phyloP scores from a whole-genome alignment of 23 red algal genomes.

The Gracilaria gracilis region DNA sequence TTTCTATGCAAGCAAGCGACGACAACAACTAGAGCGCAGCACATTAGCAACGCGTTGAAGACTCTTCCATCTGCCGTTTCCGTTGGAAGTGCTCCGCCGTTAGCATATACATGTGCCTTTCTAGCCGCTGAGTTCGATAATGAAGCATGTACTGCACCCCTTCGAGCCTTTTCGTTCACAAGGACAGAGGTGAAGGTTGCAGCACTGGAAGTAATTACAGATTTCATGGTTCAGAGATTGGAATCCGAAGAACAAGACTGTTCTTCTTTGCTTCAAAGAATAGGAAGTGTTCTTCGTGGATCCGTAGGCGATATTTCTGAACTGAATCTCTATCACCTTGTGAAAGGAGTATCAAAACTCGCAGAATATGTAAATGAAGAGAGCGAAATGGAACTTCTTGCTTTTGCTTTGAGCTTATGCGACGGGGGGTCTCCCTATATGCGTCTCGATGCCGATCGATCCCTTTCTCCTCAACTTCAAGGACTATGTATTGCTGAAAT shows the following conservation, averaged over 20 bases:
- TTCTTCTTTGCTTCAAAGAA: conserved; percentile 6
- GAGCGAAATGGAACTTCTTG: neutral
- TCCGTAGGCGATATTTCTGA: neutral
- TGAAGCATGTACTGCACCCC: neutral
- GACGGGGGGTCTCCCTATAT: conserved; percentile 5
- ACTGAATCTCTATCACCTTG: neutral
- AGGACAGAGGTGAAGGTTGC: neutral
- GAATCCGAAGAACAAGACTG: neutral
- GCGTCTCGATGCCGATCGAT: neutral
- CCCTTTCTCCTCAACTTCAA: neutral
- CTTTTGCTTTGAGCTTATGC: neutral
- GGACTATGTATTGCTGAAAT: neutral
- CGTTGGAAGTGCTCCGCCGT: neutral
- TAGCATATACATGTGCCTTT: neutral
- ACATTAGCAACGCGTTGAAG: neutral
- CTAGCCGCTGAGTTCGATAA: neutral
- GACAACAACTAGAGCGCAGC: neutral
- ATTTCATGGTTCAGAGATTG: neutral
- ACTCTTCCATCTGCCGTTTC: conserved; percentile 20
- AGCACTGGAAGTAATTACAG: neutral
- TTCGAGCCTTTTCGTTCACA: conserved; percentile 4
- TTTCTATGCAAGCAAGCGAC: conserved; percentile 14
- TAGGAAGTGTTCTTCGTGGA: neutral
- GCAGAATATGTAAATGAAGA: neutral
- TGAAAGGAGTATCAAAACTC: neutral